Conservation (phyloP, 2,329 filamentous ascomycete genomes). For the Geoglossum cookeanum region DNA sequence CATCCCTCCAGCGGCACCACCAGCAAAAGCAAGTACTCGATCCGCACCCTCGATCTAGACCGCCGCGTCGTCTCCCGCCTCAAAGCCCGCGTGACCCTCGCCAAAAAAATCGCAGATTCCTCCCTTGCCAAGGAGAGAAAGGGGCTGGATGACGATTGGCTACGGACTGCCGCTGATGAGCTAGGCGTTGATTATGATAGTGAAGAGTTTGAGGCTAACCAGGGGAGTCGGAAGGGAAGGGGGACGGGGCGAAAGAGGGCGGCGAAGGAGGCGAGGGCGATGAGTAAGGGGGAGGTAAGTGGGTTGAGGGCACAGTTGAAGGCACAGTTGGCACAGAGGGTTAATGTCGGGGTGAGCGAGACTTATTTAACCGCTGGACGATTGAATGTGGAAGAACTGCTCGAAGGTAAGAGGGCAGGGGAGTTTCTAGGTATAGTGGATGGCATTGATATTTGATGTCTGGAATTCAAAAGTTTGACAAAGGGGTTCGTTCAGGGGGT, state of each 20-base stretch:
- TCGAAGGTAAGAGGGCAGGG: constrained; percentile 44
- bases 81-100: constrained; percentile 55
- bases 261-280: constrained; percentile 45
- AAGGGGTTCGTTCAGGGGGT: too few species aligned
- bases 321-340: constrained; percentile 46
- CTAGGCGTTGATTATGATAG: constrained; percentile 86
- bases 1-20: constrained; percentile 28
- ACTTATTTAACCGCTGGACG: constrained; percentile 64
- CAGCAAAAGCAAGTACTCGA: constrained; percentile 40
- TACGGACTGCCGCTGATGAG: constrained; percentile 71
- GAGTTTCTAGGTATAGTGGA: constrained; percentile 43
- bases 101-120: constrained; percentile 76
- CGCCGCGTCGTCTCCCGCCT: constrained; percentile 57
- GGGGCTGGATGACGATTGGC: constrained; percentile 65
- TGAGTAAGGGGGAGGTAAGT: constrained; percentile 57
- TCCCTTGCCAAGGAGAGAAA: constrained; percentile 74
- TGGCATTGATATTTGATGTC: constrained; percentile 21
- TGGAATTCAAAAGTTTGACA: too few species aligned
- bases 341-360: constrained; percentile 79
- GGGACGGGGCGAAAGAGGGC: constrained; percentile 56
- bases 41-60: constrained; percentile 69
- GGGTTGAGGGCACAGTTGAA: constrained; percentile 53
- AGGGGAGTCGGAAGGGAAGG: constrained; percentile 37
- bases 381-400: constrained; percentile 59
- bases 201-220: constrained; percentile 55